Evolutionary conservation across 768 basidiomycete genomes (phyloP).

Genomic region (Calocybe gangraenosa): DNA sequence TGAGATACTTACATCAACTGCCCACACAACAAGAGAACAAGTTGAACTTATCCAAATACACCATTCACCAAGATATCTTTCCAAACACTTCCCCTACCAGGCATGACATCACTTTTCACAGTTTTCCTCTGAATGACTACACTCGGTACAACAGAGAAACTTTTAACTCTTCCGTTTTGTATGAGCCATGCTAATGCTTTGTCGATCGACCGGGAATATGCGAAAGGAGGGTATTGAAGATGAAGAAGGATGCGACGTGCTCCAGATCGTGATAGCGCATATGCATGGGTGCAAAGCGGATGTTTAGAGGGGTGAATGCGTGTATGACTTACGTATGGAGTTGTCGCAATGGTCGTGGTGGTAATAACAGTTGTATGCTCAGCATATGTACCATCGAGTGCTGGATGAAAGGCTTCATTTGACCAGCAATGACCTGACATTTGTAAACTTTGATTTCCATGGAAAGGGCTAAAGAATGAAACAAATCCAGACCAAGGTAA

Average conservation of each 20-base stretch:
- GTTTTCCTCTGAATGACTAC: constrained; percentile 64
- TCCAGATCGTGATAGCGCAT: constrained; percentile 55
- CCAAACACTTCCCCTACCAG: constrained; percentile 54
- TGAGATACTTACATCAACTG: too few species aligned
- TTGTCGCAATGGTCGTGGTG: constrained; percentile 3
- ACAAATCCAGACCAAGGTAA: constrained; percentile 36
- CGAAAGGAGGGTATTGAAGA: constrained; percentile 60
- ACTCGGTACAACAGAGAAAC: constrained; percentile 66
- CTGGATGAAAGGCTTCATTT: constrained; percentile 48
- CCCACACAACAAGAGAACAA: too few species aligned
- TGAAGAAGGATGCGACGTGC: constrained; percentile 59
- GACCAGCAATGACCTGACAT: constrained; percentile 76
- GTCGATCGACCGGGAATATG: constrained; percentile 75
- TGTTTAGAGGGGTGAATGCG: constrained; percentile 52
- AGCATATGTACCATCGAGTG: constrained; percentile 22
- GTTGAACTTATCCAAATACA: constrained; percentile 29
- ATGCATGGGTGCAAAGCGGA: constrained; percentile 75
- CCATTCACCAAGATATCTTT: constrained; percentile 45
- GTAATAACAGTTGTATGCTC: neutral
- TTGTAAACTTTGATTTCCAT: neutral
- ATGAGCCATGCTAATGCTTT: constrained; percentile 71
- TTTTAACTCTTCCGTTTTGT: constrained; percentile 45
- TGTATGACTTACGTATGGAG: constrained; percentile 8
- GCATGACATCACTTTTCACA: constrained; percentile 50
- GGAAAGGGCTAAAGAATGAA: neutral